These are phyloP conservation scores for Irineochytrium annulatum DNA, from an alignment of 192 early-diverging fungal species.

Conservation along the genomic window DNA sequence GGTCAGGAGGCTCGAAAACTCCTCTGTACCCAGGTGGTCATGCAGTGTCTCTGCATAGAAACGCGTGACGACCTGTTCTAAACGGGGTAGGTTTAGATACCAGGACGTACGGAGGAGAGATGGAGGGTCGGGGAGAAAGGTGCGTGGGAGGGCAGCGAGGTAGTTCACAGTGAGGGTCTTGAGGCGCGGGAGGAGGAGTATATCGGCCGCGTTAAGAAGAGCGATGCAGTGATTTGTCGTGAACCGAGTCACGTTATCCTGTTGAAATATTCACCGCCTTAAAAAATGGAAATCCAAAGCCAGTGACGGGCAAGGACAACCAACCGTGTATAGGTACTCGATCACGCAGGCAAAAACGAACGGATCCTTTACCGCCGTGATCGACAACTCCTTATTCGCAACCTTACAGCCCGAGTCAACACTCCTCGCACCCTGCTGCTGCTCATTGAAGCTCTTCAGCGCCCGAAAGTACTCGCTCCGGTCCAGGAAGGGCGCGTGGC, in stretches of 20 bases:
- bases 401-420: not conserved
- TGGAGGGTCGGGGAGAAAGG: conserved; percentile 23
- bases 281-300: conserved; percentile 1
- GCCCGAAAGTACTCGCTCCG: conserved; percentile 44
- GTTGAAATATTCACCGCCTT: not conserved
- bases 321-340: conserved; percentile 49
- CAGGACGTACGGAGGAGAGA: conserved; percentile 30
- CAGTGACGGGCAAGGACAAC: conserved; percentile 9
- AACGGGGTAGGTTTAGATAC: conserved; percentile 38
- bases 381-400: not conserved
- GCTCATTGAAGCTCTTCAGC: conserved; percentile 40
- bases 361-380: conserved; percentile 13
- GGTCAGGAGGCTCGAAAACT: conserved; percentile 31
- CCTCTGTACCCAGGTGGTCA: conserved; percentile 13
- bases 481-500: conserved; percentile 39
- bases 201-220: conserved; percentile 40
- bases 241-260: conserved; percentile 12
- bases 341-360: conserved; percentile 30
- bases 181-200: conserved; percentile 43
- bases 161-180: conserved; percentile 39
- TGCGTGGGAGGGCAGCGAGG: conserved; percentile 11
- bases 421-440: too few species aligned
- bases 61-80: conserved; percentile 41
- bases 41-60: conserved; percentile 42
- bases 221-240: conserved; percentile 27